Base-by-base conservation (phyloP, 2,329 filamentous ascomycete genomes). In the Gyromitra esculenta region DNA sequence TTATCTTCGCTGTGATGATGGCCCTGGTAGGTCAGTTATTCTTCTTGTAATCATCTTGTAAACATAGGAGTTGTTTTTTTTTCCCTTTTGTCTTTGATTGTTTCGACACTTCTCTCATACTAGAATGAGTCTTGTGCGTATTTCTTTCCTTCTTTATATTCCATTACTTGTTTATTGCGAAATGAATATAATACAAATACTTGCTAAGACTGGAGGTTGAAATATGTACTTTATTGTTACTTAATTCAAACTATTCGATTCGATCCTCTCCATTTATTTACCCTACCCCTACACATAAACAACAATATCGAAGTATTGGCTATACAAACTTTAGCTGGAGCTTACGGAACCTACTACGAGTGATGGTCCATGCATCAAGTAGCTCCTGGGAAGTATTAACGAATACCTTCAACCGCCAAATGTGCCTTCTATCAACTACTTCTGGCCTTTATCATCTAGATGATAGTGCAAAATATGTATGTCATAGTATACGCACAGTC, bases 11-110 rank as follows among this genome's bases (percentile, higher is more conserved):
- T 43, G n/a, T 59, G 6, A 25, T 48, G 6, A 39, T n/a, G 60
- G 59, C 37, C 59, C 60, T 72, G 39, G 69, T 48, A 57, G 69
- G 69, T n/a, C 59, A 72, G 8, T 48, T 72, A 9, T 56, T 64
- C 18, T 37, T 68, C 37, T 48, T 48, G 39, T 68, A 68, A 48
- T 59, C 25, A n/a, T n/a, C 9, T 9, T 59, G 7, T 68, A 37
- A 65, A 64, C 25, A 31, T 31, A 31, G 2, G 25, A 13, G 48
- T 11, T 15, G 15, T n/a, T n/a, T 18, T 31, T n/a, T 35, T 50
- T 64, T 37, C 21, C 45, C 21, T 50, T 48, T 50, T 21, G 31
- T 65, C 45, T 15, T 54, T 65, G 21, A 11, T 39, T 35, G 11
- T 21, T 41, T 1, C 4, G 11, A 35, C 6, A 11, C 45, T 21